Percentiles rank a stretch among this genome's conserved stretches.
Conservation (phyloP, 306 rosid species). For the Quercus bicolor region DNA sequence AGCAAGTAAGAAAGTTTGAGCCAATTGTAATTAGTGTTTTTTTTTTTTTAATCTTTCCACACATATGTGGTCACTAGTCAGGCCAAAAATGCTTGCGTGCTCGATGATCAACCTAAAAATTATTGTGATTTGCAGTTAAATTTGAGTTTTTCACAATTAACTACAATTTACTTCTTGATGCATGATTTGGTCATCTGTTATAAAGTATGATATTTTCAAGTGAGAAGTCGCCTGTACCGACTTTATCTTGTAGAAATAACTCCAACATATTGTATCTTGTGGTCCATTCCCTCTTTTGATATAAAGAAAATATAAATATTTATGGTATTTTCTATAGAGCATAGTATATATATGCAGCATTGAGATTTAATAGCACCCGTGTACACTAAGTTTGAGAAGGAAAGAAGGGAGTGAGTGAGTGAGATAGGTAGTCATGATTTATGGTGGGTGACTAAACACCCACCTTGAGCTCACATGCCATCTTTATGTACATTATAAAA, state of each 20-base stretch:
- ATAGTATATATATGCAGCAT: conserved; percentile 24
- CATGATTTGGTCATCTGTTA: background rate
- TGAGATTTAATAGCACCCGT: conserved; percentile 45
- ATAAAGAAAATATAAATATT: conserved; percentile 16
- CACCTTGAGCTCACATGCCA: conserved; percentile 68
- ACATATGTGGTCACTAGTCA: background rate
- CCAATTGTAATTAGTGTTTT: background rate
- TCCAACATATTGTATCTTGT: conserved; percentile 12
- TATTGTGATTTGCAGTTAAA: background rate
- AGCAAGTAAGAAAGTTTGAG: background rate
- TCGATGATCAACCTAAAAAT: background rate
- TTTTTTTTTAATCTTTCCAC: no score
- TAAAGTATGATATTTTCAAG: background rate
- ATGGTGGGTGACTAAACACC: conserved; percentile 98
- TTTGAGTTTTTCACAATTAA: no score
- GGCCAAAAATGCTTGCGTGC: background rate
- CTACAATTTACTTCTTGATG: background rate
- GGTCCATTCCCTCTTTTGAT: conserved; percentile 31
- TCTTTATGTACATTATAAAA: conserved; percentile 48
- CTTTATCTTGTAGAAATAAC: conserved; percentile 19
- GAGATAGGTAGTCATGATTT: conserved; percentile 73
- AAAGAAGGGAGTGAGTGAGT: conserved; percentile 18
- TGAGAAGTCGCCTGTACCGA: conserved; percentile 16
- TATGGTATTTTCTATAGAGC: conserved; percentile 25
- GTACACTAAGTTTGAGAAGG: conserved; percentile 35